Percentiles rank a stretch among this genome's conserved stretches.
Evolutionary conservation across 371 early-diverging fungal genomes (phyloP).

Genomic region (Apophysomyces variabilis): DNA sequence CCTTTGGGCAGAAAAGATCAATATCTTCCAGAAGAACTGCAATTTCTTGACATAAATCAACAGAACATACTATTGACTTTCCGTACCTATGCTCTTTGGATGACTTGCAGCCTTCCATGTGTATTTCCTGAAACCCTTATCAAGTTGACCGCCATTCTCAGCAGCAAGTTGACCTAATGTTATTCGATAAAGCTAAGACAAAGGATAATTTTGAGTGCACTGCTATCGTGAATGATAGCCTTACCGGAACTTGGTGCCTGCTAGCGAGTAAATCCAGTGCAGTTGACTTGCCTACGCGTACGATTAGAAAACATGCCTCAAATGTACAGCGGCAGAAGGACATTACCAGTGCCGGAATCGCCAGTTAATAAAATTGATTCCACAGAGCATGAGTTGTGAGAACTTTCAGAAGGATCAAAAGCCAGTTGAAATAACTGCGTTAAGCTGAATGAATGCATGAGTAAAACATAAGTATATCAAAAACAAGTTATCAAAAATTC

Average conservation of each 20-base stretch:
- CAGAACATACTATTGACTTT: background rate
- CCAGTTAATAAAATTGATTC: conserved; percentile 35
- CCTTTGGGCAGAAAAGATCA: conserved; percentile 55
- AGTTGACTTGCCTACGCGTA: conserved; percentile 41
- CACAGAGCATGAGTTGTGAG: conserved; percentile 11
- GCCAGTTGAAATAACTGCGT: conserved; percentile 43
- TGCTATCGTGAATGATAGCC: background rate
- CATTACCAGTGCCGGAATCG: conserved; percentile 47
- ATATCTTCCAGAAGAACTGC: conserved; percentile 60
- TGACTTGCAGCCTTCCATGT: conserved; percentile 26
- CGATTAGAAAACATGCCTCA: background rate
- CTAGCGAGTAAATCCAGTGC: conserved; percentile 30
- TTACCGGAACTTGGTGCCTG: conserved; percentile 25
- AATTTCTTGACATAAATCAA: background rate
- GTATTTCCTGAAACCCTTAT: conserved; percentile 39
- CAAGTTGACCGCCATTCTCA: conserved; percentile 39
- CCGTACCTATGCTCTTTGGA: conserved; percentile 23
- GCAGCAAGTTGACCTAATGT: conserved; percentile 46
- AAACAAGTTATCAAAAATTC: background rate
- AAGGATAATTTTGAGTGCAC: background rate
- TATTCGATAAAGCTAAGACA: conserved; percentile 22
- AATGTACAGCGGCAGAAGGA: background rate
- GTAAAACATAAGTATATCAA: background rate
- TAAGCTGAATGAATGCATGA: conserved; percentile 23
- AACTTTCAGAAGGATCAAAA: conserved; percentile 16